phyloP scores from a whole-genome alignment of 768 basidiomycete genomes.

The Lentinus tigrinus region DNA sequence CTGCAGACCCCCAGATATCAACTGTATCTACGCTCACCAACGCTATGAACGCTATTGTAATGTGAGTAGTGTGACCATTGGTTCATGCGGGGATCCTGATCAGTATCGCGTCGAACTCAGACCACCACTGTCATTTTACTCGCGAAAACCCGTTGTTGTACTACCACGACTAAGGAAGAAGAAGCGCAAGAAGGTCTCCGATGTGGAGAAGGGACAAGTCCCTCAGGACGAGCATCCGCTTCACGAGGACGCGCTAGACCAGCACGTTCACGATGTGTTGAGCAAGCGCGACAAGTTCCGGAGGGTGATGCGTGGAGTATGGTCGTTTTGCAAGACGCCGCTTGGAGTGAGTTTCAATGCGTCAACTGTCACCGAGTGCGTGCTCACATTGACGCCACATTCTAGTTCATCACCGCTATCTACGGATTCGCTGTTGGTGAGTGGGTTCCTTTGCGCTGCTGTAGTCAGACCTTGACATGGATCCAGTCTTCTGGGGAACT shows the following conservation, averaged over 20 bases:
- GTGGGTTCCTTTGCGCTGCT: conserved; percentile 17
- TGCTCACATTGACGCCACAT: background rate
- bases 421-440: conserved; percentile 75
- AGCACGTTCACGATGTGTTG: conserved; percentile 77
- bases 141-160: conserved; percentile 64
- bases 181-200: conserved; percentile 17
- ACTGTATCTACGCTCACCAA: conserved; percentile 77
- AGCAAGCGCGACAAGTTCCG: conserved; percentile 56
- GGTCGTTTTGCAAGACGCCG: conserved; percentile 84
- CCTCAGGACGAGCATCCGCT: conserved; percentile 34
- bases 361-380: background rate
- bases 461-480: background rate
- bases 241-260: conserved; percentile 55
- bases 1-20: conserved; percentile 67
- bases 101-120: conserved; percentile 32
- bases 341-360: conserved; percentile 66
- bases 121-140: conserved; percentile 69
- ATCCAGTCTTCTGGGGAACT: conserved; percentile 79
- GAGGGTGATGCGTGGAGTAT: conserved; percentile 65
- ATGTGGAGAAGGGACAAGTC: conserved; percentile 30
- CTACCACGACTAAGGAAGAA: conserved; percentile 37
- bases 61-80: conserved; percentile 38
- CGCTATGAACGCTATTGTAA: conserved; percentile 74
- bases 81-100: background rate
- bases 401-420: conserved; percentile 60